Evolutionary conservation across 2,329 filamentous ascomycete genomes (phyloP), one percentile per base, ranked within the genome.

Genomic region (Penicillium freii): DNA sequence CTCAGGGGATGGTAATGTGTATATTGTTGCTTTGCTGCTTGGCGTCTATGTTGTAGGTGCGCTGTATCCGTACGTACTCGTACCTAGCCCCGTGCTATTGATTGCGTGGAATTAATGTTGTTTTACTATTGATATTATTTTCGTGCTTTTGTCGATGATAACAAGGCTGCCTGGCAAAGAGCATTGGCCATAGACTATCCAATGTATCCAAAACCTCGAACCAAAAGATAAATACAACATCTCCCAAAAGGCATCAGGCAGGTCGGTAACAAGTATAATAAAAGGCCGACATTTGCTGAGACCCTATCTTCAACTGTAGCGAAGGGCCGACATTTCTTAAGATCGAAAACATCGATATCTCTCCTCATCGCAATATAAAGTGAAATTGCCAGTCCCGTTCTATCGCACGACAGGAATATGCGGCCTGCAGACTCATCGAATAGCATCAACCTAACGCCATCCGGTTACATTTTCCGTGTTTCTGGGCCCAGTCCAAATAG

Each of bases 51-150:
- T n/a, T n/a, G n/a, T n/a, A 23, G 15, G 40, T 51, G 40, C 33
- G 51, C 39, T 39, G 19, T 45, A 39, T 33, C 5, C 6, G 19
- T 27, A 29, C 19, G 6, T 17, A 10, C 6, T 29, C 3, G n/a
- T 31, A 15, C 6, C 49, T 44, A 44, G 39, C 5, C 42, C 27
- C 21, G 5, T 56, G 25, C 8, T 40, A 29, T 36, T 25, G 34
- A 47, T 40, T 47, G 48, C 40, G 42, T 56, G 34, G 54, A 47
- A 53, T 21, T 53, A 25, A 15, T 25, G 15, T 49, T 48, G 6
- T 43, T 36, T 43, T 38, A 29, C 27, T 29, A 29, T n/a, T n/a
- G 6, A 3, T 34, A 10, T 21, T 44, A 10, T 15, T 27, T 44
- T 38, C 11, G 39, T 52, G n/a, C 19, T 46, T 40, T 39, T 46